Evolutionary conservation across 2,329 filamentous ascomycete genomes (phyloP).

Genomic region (Escovopsis sp.): DNA sequence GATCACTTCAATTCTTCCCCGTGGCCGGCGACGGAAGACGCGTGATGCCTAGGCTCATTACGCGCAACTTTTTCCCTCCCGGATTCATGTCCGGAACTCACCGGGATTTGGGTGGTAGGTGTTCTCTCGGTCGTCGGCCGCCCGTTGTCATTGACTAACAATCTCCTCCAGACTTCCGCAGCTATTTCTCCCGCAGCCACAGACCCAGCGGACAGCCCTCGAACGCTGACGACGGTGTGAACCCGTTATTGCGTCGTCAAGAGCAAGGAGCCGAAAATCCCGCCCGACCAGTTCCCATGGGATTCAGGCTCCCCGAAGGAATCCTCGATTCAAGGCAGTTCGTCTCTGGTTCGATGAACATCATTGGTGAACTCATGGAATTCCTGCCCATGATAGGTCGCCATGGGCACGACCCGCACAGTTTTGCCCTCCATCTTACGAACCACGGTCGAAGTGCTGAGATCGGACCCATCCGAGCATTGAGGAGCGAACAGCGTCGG

Average conservation of each 20-base stretch:
- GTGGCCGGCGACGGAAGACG: constrained; percentile 36
- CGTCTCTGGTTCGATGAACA: constrained; percentile 36
- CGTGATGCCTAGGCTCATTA: constrained; percentile 19
- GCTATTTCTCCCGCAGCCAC: constrained; percentile 36
- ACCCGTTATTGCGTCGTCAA: constrained; percentile 66
- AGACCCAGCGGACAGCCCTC: constrained; percentile 38
- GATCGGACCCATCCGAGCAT: constrained; percentile 24
- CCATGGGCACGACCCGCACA: constrained; percentile 32
- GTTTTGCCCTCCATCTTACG: constrained; percentile 46
- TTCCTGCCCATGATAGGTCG: constrained; percentile 33
- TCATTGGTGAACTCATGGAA: constrained; percentile 42
- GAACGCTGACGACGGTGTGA: constrained; percentile 64
- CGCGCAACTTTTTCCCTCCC: constrained; percentile 46
- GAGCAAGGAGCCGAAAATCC: constrained; percentile 29
- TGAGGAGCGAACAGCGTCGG: constrained; percentile 33
- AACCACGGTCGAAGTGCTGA: constrained; percentile 32
- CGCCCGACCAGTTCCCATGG: constrained; percentile 37
- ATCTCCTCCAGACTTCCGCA: constrained; percentile 29
- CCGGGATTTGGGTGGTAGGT: constrained; percentile 38
- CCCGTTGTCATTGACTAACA: constrained; percentile 4
- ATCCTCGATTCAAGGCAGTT: constrained; percentile 27
- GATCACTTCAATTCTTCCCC: constrained; percentile 30
- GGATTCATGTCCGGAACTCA: constrained; percentile 37
- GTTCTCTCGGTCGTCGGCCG: background rate
- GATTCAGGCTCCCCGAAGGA: constrained; percentile 32